Base-by-base conservation (phyloP, 305 asterid genomes). In the Fraxinus latifolia region DNA sequence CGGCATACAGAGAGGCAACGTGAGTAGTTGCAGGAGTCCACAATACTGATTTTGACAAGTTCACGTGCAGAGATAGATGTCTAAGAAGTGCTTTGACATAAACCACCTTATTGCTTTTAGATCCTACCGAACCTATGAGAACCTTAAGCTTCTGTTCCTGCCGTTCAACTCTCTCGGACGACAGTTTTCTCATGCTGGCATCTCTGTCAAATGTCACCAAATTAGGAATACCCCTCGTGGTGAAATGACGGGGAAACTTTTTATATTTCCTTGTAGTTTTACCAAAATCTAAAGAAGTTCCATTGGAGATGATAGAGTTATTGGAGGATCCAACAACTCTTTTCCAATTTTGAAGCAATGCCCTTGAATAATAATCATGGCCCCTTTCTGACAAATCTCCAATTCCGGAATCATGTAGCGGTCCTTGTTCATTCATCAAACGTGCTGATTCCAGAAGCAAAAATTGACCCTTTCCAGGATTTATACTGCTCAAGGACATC, bases 21-120 rank as follows among this genome's bases (percentile, higher is more conserved):
- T 93, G 97, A 33, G 97, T 91, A 8, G 99, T 94, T 62, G 99
- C 92, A 0, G 98, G 98, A 77, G 99, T 95, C 98, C 99, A 96
- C 77, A 96, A 86, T 82, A 96, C 95, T 15, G 95, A 89, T 75
- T 82, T 84, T 12, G 98, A 89, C 90, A 96, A 79, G 77, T 95
- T 93, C 23, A 93, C 79, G 81, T 91, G 91, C 65, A 55, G 85
- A 36, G 97, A 90, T 19, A 93, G 86, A 86, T 86, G 89, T 25
- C 84, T 79, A 77, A 96, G 97, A 83, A 96, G 98, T 55, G 87
- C 76, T 80, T 90, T 93, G 33, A 96, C 98, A 85, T 94, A 96
- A 77, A 85, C 77, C 12, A 89, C 97, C 87, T 96, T 96, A 83
- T 93, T 96, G 85, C 99, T 96, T 80, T 96, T 96, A 8, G 98